Evolutionary conservation across 768 basidiomycete genomes (phyloP).

Genomic region (Auricularia sp.): DNA sequence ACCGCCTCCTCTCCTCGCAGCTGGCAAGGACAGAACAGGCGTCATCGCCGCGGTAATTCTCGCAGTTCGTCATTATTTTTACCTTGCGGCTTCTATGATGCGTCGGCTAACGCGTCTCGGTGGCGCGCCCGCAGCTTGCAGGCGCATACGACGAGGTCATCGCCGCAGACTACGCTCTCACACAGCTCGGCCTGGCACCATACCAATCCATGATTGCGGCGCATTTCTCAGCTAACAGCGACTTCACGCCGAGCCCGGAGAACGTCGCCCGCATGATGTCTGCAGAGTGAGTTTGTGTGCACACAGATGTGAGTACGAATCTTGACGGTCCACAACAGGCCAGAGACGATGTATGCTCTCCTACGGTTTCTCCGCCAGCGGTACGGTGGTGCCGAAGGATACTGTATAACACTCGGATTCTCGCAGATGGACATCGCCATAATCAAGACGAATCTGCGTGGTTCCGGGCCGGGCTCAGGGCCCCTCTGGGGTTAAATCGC

Average conservation of each 20-base stretch:
- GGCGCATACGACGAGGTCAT: slow-evolving; percentile 57
- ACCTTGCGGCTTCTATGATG: not conserved
- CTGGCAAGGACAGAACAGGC: slow-evolving; percentile 78
- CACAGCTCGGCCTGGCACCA: slow-evolving; percentile 70
- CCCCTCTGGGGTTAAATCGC: no score
- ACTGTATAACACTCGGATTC: slow-evolving; percentile 16
- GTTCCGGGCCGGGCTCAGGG: no score
- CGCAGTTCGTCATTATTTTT: slow-evolving; percentile 32
- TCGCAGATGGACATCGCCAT: not conserved
- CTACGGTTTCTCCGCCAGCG: slow-evolving; percentile 47
- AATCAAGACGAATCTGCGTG: not conserved
- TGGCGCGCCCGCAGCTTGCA: slow-evolving; percentile 40
- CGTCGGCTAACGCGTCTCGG: not conserved
- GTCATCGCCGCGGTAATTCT: slow-evolving; percentile 63
- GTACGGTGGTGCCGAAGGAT: slow-evolving; percentile 61
- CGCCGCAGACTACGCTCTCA: slow-evolving; percentile 67
- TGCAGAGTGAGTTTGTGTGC: not conserved
- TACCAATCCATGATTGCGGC: slow-evolving; percentile 59
- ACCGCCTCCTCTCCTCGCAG: slow-evolving; percentile 20
- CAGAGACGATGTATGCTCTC: slow-evolving; percentile 67
- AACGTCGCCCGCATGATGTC: slow-evolving; percentile 36
- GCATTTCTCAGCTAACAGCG: slow-evolving; percentile 45
- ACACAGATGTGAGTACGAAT: not conserved
- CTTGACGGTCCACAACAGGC: slow-evolving; percentile 26
- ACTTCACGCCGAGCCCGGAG: no score